Evolutionary conservation across 345 rosid species (phyloP).

Genomic region (Lenwebbia sp.): DNA sequence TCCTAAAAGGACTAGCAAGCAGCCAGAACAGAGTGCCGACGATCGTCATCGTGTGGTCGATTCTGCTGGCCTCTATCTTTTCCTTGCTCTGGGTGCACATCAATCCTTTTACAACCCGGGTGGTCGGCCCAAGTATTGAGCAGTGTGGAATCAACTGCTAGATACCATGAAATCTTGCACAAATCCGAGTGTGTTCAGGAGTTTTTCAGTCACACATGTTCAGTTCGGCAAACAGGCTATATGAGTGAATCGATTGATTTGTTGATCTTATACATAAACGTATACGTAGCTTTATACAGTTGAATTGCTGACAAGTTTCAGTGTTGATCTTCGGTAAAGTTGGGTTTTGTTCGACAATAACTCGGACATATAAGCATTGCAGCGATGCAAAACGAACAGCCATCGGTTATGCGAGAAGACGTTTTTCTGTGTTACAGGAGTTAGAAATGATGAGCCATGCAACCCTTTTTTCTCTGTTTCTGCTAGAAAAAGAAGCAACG

Average conservation of each 20-base stretch:
- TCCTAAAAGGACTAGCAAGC: constrained; percentile 34
- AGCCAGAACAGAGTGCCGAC: constrained; percentile 27
- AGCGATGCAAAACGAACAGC: not conserved
- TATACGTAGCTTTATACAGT: not conserved
- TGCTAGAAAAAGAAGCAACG: not conserved
- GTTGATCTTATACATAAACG: not conserved
- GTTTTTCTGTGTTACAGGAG: not conserved
- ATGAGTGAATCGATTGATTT: not conserved
- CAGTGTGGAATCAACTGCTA: constrained; percentile 39
- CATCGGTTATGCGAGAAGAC: not conserved
- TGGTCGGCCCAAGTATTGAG: constrained; percentile 22
- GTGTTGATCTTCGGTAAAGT: not conserved
- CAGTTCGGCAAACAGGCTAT: not conserved
- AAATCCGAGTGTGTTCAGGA: not conserved
- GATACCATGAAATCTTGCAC: not conserved
- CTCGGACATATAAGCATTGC: not conserved
- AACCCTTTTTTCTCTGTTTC: not conserved
- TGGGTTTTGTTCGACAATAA: not conserved
- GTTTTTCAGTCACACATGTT: not conserved
- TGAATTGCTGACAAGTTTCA: not conserved
- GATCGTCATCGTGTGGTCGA: constrained; percentile 30
- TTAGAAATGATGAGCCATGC: not conserved
- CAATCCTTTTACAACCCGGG: constrained; percentile 27
- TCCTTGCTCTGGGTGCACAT: constrained; percentile 26
- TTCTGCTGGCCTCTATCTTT: constrained; percentile 34